These are phyloP conservation scores for Malania oleifera DNA, from an alignment of 164 flowering plant species.

Conservation along the genomic window DNA sequence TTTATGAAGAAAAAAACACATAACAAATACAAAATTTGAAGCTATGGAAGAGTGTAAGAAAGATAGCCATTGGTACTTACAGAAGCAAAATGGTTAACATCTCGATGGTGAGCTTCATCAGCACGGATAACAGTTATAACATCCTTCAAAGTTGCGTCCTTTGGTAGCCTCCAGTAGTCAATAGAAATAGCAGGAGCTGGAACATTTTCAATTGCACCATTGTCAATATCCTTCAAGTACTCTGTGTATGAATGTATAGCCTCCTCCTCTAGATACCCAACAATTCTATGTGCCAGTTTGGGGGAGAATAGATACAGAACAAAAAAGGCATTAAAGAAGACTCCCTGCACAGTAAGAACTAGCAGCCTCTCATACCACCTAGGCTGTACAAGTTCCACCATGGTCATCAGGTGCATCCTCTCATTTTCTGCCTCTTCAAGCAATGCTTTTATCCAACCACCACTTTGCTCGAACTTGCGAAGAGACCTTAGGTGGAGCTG, in stretches of 20 bases:
- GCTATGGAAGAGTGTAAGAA: too few species aligned
- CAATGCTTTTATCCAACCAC: conserved; percentile 90
- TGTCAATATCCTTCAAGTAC: conserved; percentile 61
- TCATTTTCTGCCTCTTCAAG: conserved; percentile 95
- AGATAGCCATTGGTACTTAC: conserved; percentile 34
- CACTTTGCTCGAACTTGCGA: conserved; percentile 75
- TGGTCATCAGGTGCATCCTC: conserved; percentile 91
- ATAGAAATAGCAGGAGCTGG: conserved; percentile 90
- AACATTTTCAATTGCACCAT: conserved; percentile 62
- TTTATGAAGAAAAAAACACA: not conserved
- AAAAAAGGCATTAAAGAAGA: conserved; percentile 77
- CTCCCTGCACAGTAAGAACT: conserved; percentile 73
- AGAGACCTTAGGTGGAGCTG: conserved; percentile 74
- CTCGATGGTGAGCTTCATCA: conserved; percentile 92
- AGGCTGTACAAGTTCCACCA: conserved; percentile 82
- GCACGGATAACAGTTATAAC: conserved; percentile 72
- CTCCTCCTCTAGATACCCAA: conserved; percentile 87
- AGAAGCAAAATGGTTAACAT: conserved; percentile 90
- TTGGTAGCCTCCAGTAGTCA: conserved; percentile 88
- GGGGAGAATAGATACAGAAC: conserved; percentile 68
- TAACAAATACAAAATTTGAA: too few species aligned
- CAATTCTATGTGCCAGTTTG: conserved; percentile 72
- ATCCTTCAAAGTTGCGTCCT: conserved; percentile 73
- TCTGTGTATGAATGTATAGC: conserved; percentile 87
- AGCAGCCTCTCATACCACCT: conserved; percentile 77